Percentiles rank a stretch among this genome's conserved stretches.
These are phyloP conservation scores for Macadamia integrifolia DNA, from an alignment of 164 flowering plant species.

Conservation along the genomic window DNA sequence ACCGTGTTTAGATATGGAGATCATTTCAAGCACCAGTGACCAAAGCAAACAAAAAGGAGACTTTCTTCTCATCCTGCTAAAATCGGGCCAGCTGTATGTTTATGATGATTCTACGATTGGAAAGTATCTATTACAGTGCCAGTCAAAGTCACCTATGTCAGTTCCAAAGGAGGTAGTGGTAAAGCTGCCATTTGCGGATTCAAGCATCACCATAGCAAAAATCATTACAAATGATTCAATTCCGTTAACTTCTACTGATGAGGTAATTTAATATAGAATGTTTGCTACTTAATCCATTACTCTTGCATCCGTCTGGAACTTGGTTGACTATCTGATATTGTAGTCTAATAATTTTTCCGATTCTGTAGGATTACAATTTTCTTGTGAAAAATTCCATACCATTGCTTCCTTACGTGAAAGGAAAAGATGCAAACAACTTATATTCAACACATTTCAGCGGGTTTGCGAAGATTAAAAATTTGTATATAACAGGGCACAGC, in stretches of 20 bases:
- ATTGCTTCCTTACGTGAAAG: constrained; percentile 47
- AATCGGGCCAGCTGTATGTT: constrained; percentile 54
- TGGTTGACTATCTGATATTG: neutral
- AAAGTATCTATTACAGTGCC: constrained; percentile 65
- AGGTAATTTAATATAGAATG: constrained; percentile 37
- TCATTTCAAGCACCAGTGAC: constrained; percentile 41
- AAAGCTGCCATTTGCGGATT: constrained; percentile 64
- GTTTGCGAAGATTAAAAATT: constrained; percentile 49
- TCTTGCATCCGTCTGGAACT: too few species aligned
- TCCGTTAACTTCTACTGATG: constrained; percentile 26
- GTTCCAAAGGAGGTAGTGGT: constrained; percentile 64
- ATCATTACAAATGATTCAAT: constrained; percentile 35
- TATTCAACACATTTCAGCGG: constrained; percentile 35
- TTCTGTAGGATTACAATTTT: constrained; percentile 42
- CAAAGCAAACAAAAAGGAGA: constrained; percentile 55
- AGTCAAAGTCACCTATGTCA: constrained; percentile 62
- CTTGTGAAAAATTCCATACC: constrained; percentile 39
- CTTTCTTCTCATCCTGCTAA: constrained; percentile 53
- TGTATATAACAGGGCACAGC: constrained; percentile 80
- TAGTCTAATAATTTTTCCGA: constrained; percentile 5
- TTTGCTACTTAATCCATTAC: neutral
- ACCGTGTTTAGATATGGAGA: constrained; percentile 62
- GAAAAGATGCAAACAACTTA: constrained; percentile 39
- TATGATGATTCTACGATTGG: constrained; percentile 70
- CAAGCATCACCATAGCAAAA: constrained; percentile 56